These are phyloP conservation scores for Saturnispora galanensis DNA, from an alignment of 805 yeast species.

Conservation along the genomic window DNA sequence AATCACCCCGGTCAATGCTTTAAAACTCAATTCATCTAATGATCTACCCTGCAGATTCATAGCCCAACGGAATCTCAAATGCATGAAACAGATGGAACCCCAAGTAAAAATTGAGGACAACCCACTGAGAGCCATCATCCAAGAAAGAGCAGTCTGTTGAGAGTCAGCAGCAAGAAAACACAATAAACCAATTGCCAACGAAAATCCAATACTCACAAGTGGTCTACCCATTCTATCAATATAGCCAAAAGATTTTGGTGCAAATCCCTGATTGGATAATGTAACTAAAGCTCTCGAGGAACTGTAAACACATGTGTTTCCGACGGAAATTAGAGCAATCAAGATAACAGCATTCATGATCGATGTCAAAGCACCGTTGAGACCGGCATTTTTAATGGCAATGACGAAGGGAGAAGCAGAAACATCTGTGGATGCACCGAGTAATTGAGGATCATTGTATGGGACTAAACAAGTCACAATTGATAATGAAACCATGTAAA, in stretches of 20 bases:
- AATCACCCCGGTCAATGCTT: conserved; percentile 50
- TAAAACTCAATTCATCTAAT: conserved; percentile 51
- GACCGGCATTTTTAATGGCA: conserved; percentile 46
- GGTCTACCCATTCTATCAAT: conserved; percentile 71
- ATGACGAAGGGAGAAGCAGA: conserved; percentile 66
- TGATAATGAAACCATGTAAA: conserved; percentile 41
- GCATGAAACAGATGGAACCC: conserved; percentile 56
- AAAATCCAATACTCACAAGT: conserved; percentile 43
- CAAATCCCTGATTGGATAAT: conserved; percentile 54
- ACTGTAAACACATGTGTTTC: conserved; percentile 59
- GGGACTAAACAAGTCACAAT: conserved; percentile 52
- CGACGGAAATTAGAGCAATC: conserved; percentile 58
- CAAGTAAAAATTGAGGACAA: conserved; percentile 64
- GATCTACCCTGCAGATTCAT: conserved; percentile 51
- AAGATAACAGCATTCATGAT: conserved; percentile 60
- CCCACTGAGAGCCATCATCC: conserved; percentile 65
- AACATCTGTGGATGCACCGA: conserved; percentile 38
- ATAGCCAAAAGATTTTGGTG: conserved; percentile 48
- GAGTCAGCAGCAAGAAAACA: conserved; percentile 51
- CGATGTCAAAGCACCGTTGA: conserved; percentile 44
- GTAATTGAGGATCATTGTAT: conserved; percentile 36
- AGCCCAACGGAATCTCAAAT: conserved; percentile 56
- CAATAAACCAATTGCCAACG: conserved; percentile 43
- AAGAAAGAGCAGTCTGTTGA: conserved; percentile 47
- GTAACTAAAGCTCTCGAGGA: conserved; percentile 56